Evolutionary conservation across 805 yeast genomes (phyloP).

Genomic region (Candida yuanshanica): DNA sequence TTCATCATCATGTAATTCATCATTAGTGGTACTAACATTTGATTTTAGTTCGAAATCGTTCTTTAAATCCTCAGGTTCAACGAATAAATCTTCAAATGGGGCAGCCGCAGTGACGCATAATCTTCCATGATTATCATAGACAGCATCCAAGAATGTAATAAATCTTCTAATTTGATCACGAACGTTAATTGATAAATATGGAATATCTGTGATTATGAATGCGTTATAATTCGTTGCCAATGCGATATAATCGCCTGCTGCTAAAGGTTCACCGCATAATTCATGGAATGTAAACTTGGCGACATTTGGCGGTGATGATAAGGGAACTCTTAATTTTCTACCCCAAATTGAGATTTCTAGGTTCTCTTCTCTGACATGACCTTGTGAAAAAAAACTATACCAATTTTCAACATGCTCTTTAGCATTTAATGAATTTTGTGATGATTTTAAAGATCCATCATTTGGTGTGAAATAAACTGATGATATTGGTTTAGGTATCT

Average conservation of each 20-base stretch:
- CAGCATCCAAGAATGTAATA: conserved; percentile 92
- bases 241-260: conserved; percentile 92
- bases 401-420: conserved; percentile 63
- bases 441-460: conserved; percentile 48
- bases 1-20: conserved; percentile 43
- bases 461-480: conserved; percentile 73
- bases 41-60: conserved; percentile 28
- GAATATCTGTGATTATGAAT: conserved; percentile 89
- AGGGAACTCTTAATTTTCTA: conserved; percentile 69
- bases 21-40: conserved; percentile 20
- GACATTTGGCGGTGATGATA: conserved; percentile 68
- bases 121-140: conserved; percentile 84
- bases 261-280: conserved; percentile 79
- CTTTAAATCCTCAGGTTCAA: conserved; percentile 61
- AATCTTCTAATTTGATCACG: conserved; percentile 87
- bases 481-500: conserved; percentile 76
- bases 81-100: conserved; percentile 78
- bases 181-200: conserved; percentile 68
- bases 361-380: conserved; percentile 36
- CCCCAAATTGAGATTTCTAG: conserved; percentile 75
- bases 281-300: conserved; percentile 87
- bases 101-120: conserved; percentile 88
- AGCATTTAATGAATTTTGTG: conserved; percentile 45
- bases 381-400: conserved; percentile 74
- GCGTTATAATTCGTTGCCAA: conserved; percentile 71